phyloP scores from a whole-genome alignment of 768 basidiomycete species.

The Mrakia gelida region DNA sequence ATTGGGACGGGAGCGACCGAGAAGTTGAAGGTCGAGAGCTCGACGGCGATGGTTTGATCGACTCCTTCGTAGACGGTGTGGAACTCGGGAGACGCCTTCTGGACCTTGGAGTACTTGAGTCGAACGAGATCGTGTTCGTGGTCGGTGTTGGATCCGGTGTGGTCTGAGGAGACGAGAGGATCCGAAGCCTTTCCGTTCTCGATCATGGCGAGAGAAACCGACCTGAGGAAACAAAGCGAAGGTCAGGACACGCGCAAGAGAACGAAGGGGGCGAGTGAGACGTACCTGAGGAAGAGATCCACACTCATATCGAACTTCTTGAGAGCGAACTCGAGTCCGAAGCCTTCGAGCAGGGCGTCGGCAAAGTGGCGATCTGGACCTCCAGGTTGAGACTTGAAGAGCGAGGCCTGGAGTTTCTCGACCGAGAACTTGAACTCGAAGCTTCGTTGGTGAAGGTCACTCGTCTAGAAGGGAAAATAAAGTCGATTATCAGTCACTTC shows the following conservation, averaged over 20 bases:
- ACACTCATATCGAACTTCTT: conserved; percentile 84
- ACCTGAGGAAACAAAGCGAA: neutral
- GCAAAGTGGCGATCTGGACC: conserved; percentile 70
- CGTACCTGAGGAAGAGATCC: conserved; percentile 69
- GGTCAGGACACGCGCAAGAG: too few species aligned
- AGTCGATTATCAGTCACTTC: neutral
- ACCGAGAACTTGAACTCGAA: conserved; percentile 88
- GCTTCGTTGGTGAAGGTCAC: conserved; percentile 54
- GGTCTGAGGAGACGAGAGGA: conserved; percentile 37
- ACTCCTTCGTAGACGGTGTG: conserved; percentile 70
- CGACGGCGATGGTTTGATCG: conserved; percentile 80
- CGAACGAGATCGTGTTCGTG: conserved; percentile 61
- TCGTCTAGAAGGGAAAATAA: neutral
- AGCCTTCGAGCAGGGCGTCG: conserved; percentile 70
- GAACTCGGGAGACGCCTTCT: conserved; percentile 82
- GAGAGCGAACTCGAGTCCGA: conserved; percentile 67
- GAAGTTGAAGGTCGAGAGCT: conserved; percentile 85
- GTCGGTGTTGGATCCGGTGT: conserved; percentile 28
- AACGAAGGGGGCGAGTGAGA: too few species aligned
- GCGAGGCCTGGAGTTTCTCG: conserved; percentile 68
- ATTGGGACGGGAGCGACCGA: conserved; percentile 85
- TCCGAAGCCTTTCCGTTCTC: conserved; percentile 41
- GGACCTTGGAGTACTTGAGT: conserved; percentile 72
- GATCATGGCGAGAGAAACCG: conserved; percentile 32
- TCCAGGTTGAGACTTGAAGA: conserved; percentile 64